Conservation (phyloP, 352 stramenopile genomes). For the Globisporangium viniferum region DNA sequence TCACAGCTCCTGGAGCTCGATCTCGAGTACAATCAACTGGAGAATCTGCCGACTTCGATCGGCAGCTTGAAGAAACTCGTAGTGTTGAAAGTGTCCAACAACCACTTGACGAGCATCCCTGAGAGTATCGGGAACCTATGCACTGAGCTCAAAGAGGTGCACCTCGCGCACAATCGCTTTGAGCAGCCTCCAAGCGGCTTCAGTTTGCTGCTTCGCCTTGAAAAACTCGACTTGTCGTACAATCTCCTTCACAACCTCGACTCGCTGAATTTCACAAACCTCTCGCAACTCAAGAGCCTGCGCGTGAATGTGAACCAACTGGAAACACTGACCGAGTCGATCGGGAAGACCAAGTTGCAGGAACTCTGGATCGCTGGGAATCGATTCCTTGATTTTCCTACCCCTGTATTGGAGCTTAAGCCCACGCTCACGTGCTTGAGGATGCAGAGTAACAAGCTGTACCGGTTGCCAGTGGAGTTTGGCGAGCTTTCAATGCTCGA, state of each 20-base stretch:
- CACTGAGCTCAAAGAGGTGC: conserved; percentile 28
- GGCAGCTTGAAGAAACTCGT: conserved; percentile 34
- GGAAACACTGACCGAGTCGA: conserved; percentile 32
- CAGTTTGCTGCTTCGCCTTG: conserved; percentile 24
- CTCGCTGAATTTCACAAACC: conserved; percentile 36
- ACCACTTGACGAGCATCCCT: conserved; percentile 37
- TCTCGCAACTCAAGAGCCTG: conserved; percentile 34
- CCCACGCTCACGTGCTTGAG: conserved; percentile 38
- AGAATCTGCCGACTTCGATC: conserved; percentile 39
- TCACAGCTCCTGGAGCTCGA: conserved; percentile 52
- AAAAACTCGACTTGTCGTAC: conserved; percentile 63
- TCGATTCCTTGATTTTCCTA: conserved; percentile 41
- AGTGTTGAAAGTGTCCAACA: conserved; percentile 46
- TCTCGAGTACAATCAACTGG: conserved; percentile 62
- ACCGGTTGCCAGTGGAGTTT: conserved; percentile 55
- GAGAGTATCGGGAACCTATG: conserved; percentile 32
- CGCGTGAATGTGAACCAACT: conserved; percentile 53
- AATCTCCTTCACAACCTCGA: conserved; percentile 54
- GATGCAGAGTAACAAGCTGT: conserved; percentile 75
- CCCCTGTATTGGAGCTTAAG: conserved; percentile 37
- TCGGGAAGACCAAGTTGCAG: conserved; percentile 36
- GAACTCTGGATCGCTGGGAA: conserved; percentile 67
- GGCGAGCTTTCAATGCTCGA: conserved; percentile 39
- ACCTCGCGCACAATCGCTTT: conserved; percentile 60
- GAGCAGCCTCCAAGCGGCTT: conserved; percentile 24